phyloP scores from a whole-genome alignment of 2,329 filamentous ascomycete species.

The Colletotrichum melonis region DNA sequence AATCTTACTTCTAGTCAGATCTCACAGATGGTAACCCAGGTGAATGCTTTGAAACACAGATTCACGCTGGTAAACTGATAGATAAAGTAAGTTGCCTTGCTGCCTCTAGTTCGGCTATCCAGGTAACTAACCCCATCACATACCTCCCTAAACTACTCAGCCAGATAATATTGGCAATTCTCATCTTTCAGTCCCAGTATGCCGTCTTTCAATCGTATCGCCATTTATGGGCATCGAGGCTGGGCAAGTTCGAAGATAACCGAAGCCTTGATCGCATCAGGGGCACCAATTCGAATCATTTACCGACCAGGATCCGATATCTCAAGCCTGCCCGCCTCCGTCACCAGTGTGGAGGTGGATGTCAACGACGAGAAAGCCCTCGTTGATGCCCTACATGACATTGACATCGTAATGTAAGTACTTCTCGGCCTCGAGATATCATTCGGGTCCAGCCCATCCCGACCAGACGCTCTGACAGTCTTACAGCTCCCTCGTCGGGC shows the following conservation, averaged over 20 bases:
- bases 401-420: conserved; percentile 28
- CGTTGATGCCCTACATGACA: conserved; percentile 2
- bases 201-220: conserved; percentile 43
- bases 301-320: conserved; percentile 42
- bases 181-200: not conserved
- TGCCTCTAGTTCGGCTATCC: not conserved
- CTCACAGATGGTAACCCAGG: not conserved
- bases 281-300: conserved; percentile 41
- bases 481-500: conserved; percentile 37
- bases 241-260: conserved; percentile 42
- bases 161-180: not conserved
- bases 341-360: conserved; percentile 13
- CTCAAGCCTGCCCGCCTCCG: conserved; percentile 35
- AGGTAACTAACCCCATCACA: no score
- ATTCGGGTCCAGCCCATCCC: not conserved
- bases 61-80: not conserved
- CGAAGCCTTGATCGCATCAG: conserved; percentile 39
- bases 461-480: not conserved
- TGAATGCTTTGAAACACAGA: not conserved
- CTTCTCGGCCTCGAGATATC: not conserved
- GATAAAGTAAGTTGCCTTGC: not conserved
- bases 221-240: conserved; percentile 43
- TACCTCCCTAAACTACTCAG: not conserved
- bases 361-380: conserved; percentile 13
- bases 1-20: not conserved